Base-by-base conservation (phyloP, 768 basidiomycete species). In the Glaciozyma martinii region DNA sequence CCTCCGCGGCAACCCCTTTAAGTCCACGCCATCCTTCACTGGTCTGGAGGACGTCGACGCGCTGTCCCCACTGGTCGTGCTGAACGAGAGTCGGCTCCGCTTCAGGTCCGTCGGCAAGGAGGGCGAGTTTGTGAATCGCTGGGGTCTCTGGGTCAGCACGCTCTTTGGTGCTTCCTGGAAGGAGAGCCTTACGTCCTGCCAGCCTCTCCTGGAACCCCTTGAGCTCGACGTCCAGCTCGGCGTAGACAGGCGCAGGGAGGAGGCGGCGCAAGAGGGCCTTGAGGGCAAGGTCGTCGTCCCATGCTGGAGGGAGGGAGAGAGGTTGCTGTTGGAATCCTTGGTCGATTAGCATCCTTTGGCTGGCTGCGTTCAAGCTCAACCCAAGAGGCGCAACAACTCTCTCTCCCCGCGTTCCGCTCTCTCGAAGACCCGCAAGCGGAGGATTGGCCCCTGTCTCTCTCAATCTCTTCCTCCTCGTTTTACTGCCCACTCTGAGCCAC, bases 21-120 rank as follows among this genome's bases (percentile, higher is more conserved):
- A 89, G 78, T 25, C 78, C 78, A 19, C 84, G 78, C 88, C 88
- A 90, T 0, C 83, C 86, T 72, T 88, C 86, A 23, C 84, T 85
- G 1, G 86, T 87, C 46, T 83, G 78, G 0, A 90, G 80, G 6
- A 77, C 75, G 74, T 90, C 87, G 12, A 88, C 77, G 16, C 84
- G 82, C 55, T 75, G 72, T 0, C 87, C 87, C 84, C 84, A 89
- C 67, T 87, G 84, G 71, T 88, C 80, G 72, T 87, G 89, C 74
- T 89, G 88, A 0, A 79, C 79, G 27, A 89, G 75, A 8, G 47
- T 40, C 3, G 72, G 71, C 46, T 71, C 68, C 27, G 56, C 21
- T 15, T 74, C 78, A 0, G 86, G 84, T 6, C n/a, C 2, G 44
- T 67, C 63, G 29, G 44, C 50, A 10, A 33, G 19, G 7, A 6